A percentile compares a stretch with the other conserved stretches of the same genome.
phyloP scores from a whole-genome alignment of 2,329 filamentous ascomycete genomes.

The Sarocladium strictum region DNA sequence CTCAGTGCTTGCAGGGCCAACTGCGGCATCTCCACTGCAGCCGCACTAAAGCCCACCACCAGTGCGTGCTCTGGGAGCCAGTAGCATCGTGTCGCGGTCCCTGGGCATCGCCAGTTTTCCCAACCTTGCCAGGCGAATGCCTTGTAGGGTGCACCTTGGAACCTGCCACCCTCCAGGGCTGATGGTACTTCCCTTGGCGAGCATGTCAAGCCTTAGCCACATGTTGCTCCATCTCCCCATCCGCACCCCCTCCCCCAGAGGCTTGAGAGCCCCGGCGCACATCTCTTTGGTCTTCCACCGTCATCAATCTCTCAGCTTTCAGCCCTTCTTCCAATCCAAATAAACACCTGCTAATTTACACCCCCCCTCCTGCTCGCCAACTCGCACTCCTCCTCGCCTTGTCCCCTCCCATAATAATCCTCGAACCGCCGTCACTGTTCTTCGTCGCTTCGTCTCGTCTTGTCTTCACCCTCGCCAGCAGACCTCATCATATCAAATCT shows the following conservation, averaged over 20 bases:
- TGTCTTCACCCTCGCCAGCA: background rate
- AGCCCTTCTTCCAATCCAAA: slow-evolving; percentile 7
- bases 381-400: background rate
- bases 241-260: background rate
- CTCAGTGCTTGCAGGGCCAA: background rate
- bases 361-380: background rate
- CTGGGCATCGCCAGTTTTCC: background rate
- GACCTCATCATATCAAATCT: background rate
- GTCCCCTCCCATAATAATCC: slow-evolving; percentile 7
- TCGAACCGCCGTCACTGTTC: slow-evolving; percentile 4
- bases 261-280: background rate
- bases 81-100: background rate
- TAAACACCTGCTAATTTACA: background rate
- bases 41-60: background rate
- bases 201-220: background rate
- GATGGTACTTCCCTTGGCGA: background rate
- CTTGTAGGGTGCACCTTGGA: background rate
- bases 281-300: background rate
- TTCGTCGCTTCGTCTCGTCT: background rate
- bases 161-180: background rate
- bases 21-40: slow-evolving; percentile 4
- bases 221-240: background rate
- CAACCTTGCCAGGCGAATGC: background rate
- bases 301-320: slow-evolving; percentile 8
- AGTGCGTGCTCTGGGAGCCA: background rate